Evolutionary conservation across 805 yeast species (phyloP).

Genomic region (Nakazawaea molendinolei): DNA sequence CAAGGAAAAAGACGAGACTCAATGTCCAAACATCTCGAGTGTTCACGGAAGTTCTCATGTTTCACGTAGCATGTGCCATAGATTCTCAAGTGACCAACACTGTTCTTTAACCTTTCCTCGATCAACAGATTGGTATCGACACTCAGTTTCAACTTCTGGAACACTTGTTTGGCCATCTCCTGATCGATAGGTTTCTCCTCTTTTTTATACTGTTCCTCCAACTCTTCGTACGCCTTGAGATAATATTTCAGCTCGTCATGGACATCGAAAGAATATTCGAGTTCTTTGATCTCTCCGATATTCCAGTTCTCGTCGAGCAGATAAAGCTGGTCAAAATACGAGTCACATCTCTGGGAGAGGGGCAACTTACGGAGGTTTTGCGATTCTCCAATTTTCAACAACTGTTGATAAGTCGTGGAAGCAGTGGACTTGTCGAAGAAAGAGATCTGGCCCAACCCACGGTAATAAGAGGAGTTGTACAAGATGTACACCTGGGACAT

Average conservation of each 20-base stretch:
- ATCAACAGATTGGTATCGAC: conserved; percentile 4
- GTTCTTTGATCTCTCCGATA: conserved; percentile 7
- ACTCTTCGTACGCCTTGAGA: conserved; percentile 5
- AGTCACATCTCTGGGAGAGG: conserved; percentile 5
- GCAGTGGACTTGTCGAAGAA: conserved; percentile 11
- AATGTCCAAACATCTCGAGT: conserved; percentile 22
- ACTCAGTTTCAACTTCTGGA: conserved; percentile 3
- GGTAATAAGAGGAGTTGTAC: conserved; percentile 1
- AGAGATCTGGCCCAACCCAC: conserved; percentile 1
- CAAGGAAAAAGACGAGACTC: conserved; percentile 36
- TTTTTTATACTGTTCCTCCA: conserved; percentile 8
- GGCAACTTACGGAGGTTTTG: conserved; percentile 6
- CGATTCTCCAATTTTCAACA: conserved; percentile 4
- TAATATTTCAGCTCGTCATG: conserved; percentile 11
- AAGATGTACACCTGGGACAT: conserved; percentile 7
- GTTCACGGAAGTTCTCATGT: conserved; percentile 4
- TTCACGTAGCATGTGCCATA: conserved; percentile 37
- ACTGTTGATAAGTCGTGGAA: conserved; percentile 11
- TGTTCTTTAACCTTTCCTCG: conserved; percentile 27
- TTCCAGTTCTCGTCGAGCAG: conserved; percentile 10
- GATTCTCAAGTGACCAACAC: conserved; percentile 35
- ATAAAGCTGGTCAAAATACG: conserved; percentile 12
- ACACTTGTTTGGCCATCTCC: conserved; percentile 10
- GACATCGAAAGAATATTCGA: conserved; percentile 8
- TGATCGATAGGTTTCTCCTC: conserved; percentile 8